Conservation (phyloP, 2,329 filamentous ascomycete genomes). For the Fonsecaea pedrosoi region DNA sequence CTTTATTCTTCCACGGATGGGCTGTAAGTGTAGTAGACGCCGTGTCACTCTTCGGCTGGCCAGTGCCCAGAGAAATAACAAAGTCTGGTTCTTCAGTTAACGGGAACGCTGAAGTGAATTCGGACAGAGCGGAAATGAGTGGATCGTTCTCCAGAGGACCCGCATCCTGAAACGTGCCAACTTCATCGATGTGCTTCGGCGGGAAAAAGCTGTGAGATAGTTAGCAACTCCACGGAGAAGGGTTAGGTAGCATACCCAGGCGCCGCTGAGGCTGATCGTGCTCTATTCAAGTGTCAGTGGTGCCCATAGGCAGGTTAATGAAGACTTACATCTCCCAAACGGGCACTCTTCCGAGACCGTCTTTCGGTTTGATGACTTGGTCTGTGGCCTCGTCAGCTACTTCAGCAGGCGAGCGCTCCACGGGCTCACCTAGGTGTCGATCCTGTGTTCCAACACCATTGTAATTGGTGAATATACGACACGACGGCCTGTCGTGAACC, state of each 20-base stretch:
- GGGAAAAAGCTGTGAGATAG: slow-evolving; percentile 36
- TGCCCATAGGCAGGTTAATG: neutral
- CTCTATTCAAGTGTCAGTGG: neutral
- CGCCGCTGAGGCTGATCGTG: neutral
- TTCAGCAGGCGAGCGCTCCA: neutral
- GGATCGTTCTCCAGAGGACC: slow-evolving; percentile 42
- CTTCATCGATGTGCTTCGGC: slow-evolving; percentile 27
- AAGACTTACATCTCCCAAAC: slow-evolving; percentile 21
- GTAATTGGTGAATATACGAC: slow-evolving; percentile 18
- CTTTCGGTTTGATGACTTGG: too few relatives aligned
- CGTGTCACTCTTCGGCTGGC: neutral
- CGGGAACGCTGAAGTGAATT: slow-evolving; percentile 18
- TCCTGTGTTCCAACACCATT: too few relatives aligned
- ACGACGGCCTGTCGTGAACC: slow-evolving; percentile 12
- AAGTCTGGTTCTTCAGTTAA: neutral
- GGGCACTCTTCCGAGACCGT: slow-evolving; percentile 8
- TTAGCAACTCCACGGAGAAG: too few relatives aligned
- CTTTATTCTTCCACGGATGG: neutral
- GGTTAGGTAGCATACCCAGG: neutral
- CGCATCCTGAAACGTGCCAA: slow-evolving; percentile 40
- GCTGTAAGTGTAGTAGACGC: neutral
- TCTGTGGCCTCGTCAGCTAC: neutral
- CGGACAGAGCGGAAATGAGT: slow-evolving; percentile 36
- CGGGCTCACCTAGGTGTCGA: too few relatives aligned
- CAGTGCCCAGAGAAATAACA: slow-evolving; percentile 4